These are phyloP conservation scores for Boletus subcaerulescens DNA, from an alignment of 768 basidiomycete species.

Conservation along the genomic window DNA sequence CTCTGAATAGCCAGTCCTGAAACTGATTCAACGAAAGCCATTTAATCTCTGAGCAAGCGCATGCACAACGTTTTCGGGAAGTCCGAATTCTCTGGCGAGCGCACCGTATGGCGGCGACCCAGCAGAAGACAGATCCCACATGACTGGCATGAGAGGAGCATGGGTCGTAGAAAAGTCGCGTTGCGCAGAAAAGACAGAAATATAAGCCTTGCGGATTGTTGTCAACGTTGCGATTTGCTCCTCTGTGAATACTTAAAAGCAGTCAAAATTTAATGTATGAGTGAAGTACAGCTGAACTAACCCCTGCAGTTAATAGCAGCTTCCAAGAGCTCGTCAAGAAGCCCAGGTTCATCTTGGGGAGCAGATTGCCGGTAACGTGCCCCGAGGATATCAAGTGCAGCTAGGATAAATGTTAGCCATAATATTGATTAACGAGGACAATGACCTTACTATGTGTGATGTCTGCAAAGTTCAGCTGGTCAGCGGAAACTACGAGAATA, in stretches of 20 bases:
- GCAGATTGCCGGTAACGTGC: constrained; percentile 41
- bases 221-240: constrained; percentile 53
- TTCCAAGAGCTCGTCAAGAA: constrained; percentile 45
- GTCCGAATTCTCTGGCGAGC: constrained; percentile 74
- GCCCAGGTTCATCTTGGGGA: constrained; percentile 34
- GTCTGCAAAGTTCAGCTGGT: constrained; percentile 22
- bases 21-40: constrained; percentile 18
- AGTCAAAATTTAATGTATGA: neutral
- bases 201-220: constrained; percentile 39
- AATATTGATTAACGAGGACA: neutral
- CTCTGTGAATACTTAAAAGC: constrained; percentile 53
- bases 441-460: constrained; percentile 33
- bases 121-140: constrained; percentile 16
- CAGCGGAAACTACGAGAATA: neutral
- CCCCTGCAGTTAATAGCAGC: constrained; percentile 58
- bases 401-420: constrained; percentile 29
- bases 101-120: constrained; percentile 38
- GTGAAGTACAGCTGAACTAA: constrained; percentile 42
- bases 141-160: constrained; percentile 15
- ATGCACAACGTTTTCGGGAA: constrained; percentile 64
- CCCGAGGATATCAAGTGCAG: constrained; percentile 59
- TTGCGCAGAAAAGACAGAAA: constrained; percentile 16
- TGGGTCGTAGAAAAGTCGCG: constrained; percentile 4
- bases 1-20: neutral
- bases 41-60: constrained; percentile 60